Evolutionary conservation across 2,329 filamentous ascomycete species (phyloP), one percentile per base, ranked within the genome.

Genomic region (Atkinsonella texensis): DNA sequence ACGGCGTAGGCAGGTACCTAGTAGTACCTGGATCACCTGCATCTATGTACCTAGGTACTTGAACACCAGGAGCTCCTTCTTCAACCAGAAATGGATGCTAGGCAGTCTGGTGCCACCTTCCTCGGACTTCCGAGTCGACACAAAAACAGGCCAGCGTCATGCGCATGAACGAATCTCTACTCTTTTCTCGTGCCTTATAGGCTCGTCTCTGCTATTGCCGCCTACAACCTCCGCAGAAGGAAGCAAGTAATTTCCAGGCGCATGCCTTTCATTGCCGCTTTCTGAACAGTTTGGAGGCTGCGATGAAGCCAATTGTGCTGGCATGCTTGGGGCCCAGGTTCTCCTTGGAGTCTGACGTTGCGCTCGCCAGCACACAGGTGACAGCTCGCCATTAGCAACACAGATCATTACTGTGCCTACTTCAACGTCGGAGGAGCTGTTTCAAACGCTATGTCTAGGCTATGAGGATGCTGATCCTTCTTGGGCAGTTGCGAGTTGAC

Each of bases 201-300:
- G 81, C 70, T 74, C 44, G 58, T 78, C 45, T 68, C 81, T 15
- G 80, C 81, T 5, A 59, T 80, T 12, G 62, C 84, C 33, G 74
- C 84, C 40, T 75, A 71, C 67, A 72, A 70, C 51, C 70, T 81
- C 23, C 75, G 79, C 50, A 77, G 75, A 23, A 73, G 84, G 60
- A 85, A 85, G 60, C 62, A 70, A n/a, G 81, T 85, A 62, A 83
- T 84, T 59, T 40, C 65, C 67, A 31, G 82, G 81, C 35, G 83
- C 79, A 1, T 64, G 68, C 9, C 69, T 84, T 2, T 84, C 81
- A 68, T 70, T 81, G 59, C 77, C 81, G n/a, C 80, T 81, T 1
- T 84, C 83, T 55, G 81, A 81, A 10, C 70, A 73, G 57, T 85
- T 72, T 68, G 78, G 81, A n/a, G 80, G 80, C 38, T 72, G 74